Base-by-base conservation (phyloP, 108 stramenopile species). In the Phaeodactylum tricornutum region DNA sequence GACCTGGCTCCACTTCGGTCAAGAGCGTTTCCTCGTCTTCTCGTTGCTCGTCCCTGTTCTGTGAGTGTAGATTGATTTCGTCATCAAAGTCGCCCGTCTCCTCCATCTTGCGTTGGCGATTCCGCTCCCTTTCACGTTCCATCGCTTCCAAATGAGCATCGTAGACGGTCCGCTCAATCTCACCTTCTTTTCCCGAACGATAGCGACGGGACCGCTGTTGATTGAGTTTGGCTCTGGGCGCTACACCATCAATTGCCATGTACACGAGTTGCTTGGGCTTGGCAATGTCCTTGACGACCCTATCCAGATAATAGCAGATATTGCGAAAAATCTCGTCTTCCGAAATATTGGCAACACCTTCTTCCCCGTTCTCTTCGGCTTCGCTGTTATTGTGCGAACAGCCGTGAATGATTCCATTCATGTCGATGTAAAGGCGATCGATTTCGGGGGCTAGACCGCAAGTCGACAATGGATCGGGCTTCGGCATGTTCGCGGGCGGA, bases 371-470 rank as follows among this genome's bases (percentile, higher is more conserved):
- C 24, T 47, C 44, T 29, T 74, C 74, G 23, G 81, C 66, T 31
- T 81, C 75, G 43, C 65, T 66, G 56, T 96, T 96, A 43, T 84
- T 85, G 69, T 98, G 97, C 9, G 92, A 89, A 55, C 91, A 87
- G 32, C 93, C 87, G 57, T 98, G 97, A 34, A 98, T 95, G 57
- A 98, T 90, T 16, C 97, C 97, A 66, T 98, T 98, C 92, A 95
- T 93, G 53, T 98, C 97, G 17, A 98, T 61, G 57, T 98, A 98
- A 28, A 96, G 60, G 15, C 95, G 79, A 74, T 98, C 96, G 49
- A 98, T 91, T 61, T 83, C 81, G 14, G 96, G 96, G 31, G 65
- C 26, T 26, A 72, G 34, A 17, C 63, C 59, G 50, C 63, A 71
- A 4, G 53, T 63, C 5, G 55, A 48, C 24, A 77, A 41, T 8